phyloP scores from a whole-genome alignment of 2,329 filamentous ascomycete genomes.

The Botrytis aclada region DNA sequence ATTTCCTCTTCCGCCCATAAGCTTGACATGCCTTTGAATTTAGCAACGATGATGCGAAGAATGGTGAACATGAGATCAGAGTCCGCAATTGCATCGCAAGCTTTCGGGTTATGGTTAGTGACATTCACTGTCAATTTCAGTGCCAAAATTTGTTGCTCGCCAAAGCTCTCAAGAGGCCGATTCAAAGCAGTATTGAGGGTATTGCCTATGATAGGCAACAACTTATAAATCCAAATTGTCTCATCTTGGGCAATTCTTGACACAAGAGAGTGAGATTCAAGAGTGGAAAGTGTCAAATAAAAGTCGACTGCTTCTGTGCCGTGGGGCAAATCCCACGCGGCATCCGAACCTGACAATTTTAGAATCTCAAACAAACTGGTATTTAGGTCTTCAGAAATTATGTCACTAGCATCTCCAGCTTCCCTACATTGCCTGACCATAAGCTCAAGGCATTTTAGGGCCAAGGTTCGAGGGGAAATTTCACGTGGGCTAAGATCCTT shows the following conservation, averaged over 20 bases:
- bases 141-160: slow-evolving; percentile 34
- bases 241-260: slow-evolving; percentile 46
- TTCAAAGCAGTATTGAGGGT: slow-evolving; percentile 43
- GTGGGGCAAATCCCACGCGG: slow-evolving; percentile 31
- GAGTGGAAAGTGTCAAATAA: slow-evolving; percentile 46
- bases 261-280: slow-evolving; percentile 54
- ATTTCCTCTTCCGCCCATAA: slow-evolving; percentile 50
- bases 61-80: slow-evolving; percentile 51
- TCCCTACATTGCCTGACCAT: slow-evolving; percentile 52
- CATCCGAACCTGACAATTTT: slow-evolving; percentile 27
- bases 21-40: slow-evolving; percentile 48
- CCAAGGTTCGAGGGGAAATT: slow-evolving; percentile 61
- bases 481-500: slow-evolving; percentile 47
- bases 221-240: slow-evolving; percentile 47
- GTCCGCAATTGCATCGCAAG: slow-evolving; percentile 68
- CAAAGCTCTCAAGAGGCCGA: slow-evolving; percentile 40
- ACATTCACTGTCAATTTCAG: slow-evolving; percentile 77
- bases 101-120: slow-evolving; percentile 73
- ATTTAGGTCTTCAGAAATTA: slow-evolving; percentile 50
- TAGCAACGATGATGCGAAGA: slow-evolving; percentile 49
- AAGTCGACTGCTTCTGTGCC: slow-evolving; percentile 39
- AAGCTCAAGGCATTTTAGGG: slow-evolving; percentile 61
- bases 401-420: slow-evolving; percentile 46
- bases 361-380: slow-evolving; percentile 50
- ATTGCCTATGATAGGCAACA: slow-evolving; percentile 51